Base-by-base conservation (phyloP, 2,329 filamentous ascomycete species). In the Exophiala sp. region DNA sequence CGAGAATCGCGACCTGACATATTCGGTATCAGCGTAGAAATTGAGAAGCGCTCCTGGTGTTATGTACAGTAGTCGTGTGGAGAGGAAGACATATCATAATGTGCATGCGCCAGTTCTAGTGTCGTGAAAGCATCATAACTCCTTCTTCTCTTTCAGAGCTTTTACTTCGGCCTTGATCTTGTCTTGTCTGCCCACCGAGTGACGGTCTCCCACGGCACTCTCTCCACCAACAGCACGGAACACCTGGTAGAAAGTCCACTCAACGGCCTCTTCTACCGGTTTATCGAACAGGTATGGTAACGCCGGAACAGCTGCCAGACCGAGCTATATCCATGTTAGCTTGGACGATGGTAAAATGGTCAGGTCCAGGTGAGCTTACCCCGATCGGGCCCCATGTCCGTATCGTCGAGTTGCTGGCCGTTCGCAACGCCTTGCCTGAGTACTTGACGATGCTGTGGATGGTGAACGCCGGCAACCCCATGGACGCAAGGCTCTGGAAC, bases 371-470 rank as follows among this genome's bases (percentile, higher is more conserved):
- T 20, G 52, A 12, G 75, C 91, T 84, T 64, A 96, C 81, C 1
- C 94, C 94, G 55, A 99, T 96, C 0, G 94, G 94, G 0, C 82
- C 88, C 87, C 88, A 99, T 0, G 89, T 94, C 63, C 92, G 78
- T 20, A 97, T 55, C 3, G 75, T 82, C 55, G 79, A 77, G 67
- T 88, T 95, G 78, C 94, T 92, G 16, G 79, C 78, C 63, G 88
- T 78, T 75, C 92, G 96, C 76, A 99, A 71, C n/a, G 90, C 90
- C 36, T 78, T 79, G 0, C 94, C 91, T 1, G 89, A 91, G 68
- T 99, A 96, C 57, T 85, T 83, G 47, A 99, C 94, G 5, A 97
- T 87, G 58, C 86, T 91, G 71, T 96, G 92, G 54, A 97, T 96
- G 0, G 91, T 96, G 59, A 96, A 89, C 0, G 91, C 92, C 0